phyloP scores from a whole-genome alignment of 495 filamentous ascomycete genomes.

The Extremus antarcticus region DNA sequence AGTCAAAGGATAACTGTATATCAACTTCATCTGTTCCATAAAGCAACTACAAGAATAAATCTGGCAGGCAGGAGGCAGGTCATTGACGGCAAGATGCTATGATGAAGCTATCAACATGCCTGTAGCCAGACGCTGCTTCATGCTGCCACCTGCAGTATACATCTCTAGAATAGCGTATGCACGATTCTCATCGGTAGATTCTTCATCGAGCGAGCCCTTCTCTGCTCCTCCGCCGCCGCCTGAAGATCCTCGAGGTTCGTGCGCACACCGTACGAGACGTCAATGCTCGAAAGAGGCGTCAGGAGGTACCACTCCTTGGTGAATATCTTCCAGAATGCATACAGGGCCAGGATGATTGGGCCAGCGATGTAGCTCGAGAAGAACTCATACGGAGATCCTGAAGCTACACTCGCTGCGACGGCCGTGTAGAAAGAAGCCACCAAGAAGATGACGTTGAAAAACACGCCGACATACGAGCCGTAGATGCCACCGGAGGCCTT shows the following conservation, averaged over 20 bases:
- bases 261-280: slow-evolving; percentile 68
- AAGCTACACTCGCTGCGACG: slow-evolving; percentile 56
- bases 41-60: background rate
- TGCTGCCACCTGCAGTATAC: background rate
- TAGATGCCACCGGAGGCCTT: slow-evolving; percentile 52
- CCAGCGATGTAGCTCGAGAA: slow-evolving; percentile 67
- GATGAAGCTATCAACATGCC: too few relatives aligned
- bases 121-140: too few relatives aligned
- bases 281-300: slow-evolving; percentile 48
- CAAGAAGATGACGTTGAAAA: slow-evolving; percentile 49
- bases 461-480: slow-evolving; percentile 56
- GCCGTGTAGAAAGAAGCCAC: slow-evolving; percentile 47
- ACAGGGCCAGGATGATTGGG: slow-evolving; percentile 65
- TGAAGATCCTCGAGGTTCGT: slow-evolving; percentile 63
- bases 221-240: slow-evolving; percentile 27
- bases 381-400: slow-evolving; percentile 36
- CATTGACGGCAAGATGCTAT: too few relatives aligned
- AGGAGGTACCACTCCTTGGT: slow-evolving; percentile 56
- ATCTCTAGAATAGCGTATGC: background rate
- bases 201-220: background rate
- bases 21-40: background rate
- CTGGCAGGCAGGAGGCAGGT: too few relatives aligned
- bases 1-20: background rate
- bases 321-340: slow-evolving; percentile 63
- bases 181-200: background rate